Evolutionary conservation across 73 alveolate species (phyloP).

Genomic region (Paramecium tetraurelia): DNA sequence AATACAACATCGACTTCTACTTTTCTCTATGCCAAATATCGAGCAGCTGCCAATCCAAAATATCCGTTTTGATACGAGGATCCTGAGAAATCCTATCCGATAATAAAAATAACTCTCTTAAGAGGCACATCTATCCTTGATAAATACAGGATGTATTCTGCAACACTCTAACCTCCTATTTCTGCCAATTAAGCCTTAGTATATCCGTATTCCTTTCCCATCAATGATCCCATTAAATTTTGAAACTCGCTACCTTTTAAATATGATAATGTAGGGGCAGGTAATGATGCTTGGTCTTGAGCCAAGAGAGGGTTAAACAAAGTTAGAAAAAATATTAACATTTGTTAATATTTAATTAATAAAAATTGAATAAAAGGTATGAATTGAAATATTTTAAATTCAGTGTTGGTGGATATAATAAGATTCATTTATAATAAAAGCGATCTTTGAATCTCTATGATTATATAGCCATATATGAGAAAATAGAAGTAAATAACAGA

Average conservation of each 20-base stretch:
- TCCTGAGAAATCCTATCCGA: neutral
- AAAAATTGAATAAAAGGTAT: neutral
- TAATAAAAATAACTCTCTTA: neutral
- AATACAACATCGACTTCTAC: neutral
- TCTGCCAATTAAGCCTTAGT: constrained; percentile 27
- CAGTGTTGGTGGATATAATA: neutral
- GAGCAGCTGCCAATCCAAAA: constrained; percentile 14
- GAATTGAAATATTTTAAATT: neutral
- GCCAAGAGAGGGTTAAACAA: neutral
- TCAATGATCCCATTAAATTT: neutral
- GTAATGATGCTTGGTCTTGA: neutral
- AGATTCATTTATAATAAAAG: neutral
- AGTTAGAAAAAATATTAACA: neutral
- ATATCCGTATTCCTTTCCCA: neutral
- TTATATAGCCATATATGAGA: no score
- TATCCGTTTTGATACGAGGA: neutral
- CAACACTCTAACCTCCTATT: constrained; percentile 1
- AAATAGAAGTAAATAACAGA: no score
- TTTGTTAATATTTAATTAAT: neutral
- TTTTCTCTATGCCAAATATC: neutral
- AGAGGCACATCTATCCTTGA: neutral
- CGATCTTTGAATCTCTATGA: no score
- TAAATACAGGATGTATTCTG: neutral
- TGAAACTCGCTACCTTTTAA: neutral
- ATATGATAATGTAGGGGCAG: neutral